Conservation (phyloP, 164 flowering plant genomes). For the Stephania yunnanensis region DNA sequence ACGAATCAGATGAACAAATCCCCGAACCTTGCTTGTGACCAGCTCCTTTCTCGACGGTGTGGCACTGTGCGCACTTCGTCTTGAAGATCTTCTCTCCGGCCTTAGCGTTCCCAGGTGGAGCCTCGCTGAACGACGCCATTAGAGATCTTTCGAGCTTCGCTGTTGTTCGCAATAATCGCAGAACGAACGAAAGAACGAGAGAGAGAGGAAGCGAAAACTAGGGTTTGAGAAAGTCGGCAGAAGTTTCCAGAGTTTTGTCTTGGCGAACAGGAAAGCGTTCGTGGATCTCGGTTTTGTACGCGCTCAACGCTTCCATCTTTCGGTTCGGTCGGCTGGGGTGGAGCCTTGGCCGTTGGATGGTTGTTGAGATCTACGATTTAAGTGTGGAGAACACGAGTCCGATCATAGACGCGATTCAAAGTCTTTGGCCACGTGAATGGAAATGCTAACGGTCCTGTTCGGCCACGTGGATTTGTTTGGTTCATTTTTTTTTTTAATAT, state of each 20-base stretch:
- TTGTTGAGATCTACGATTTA: background rate
- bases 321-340: background rate
- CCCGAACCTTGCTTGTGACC: conserved; percentile 53
- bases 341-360: background rate
- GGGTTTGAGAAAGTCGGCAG: background rate
- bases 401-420: background rate
- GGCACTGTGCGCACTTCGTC: conserved; percentile 77
- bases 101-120: conserved; percentile 59
- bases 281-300: background rate
- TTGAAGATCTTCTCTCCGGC: conserved; percentile 82
- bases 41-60: conserved; percentile 53
- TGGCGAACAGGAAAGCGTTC: background rate
- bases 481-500: too few species aligned
- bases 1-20: background rate
- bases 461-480: too few species aligned
- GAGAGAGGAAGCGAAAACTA: background rate
- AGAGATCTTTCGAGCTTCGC: background rate
- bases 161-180: background rate
- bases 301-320: background rate
- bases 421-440: background rate
- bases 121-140: conserved; percentile 71
- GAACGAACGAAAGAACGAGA: background rate
- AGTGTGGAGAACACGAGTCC: background rate
- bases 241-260: background rate
- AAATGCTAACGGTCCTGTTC: too few species aligned